Evolutionary conservation across 2,329 filamentous ascomycete genomes (phyloP).

Genomic region (Apiospora koreana): DNA sequence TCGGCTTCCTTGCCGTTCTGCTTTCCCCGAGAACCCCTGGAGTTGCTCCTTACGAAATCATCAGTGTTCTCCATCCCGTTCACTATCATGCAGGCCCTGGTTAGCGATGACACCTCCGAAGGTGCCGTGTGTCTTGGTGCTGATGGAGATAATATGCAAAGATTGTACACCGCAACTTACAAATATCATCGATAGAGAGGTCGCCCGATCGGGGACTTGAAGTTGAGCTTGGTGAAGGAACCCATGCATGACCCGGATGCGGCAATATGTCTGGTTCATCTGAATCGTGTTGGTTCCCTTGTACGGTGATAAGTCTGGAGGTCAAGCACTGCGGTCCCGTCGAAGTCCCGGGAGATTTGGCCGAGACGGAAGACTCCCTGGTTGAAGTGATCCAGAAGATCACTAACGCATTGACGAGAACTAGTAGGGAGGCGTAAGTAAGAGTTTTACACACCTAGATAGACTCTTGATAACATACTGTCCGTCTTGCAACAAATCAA

Average conservation of each 20-base stretch:
- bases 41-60: not conserved
- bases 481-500: constrained; percentile 1
- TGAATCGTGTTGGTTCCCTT: not conserved
- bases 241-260: not conserved
- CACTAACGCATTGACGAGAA: not conserved
- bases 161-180: not conserved
- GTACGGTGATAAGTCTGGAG: not conserved
- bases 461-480: not conserved
- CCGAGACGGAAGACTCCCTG: not conserved
- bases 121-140: not conserved
- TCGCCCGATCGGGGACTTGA: not conserved
- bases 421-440: not conserved
- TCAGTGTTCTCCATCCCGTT: not conserved
- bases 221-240: not conserved
- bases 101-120: not conserved
- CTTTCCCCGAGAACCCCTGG: not conserved
- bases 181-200: not conserved
- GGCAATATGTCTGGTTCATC: not conserved
- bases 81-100: not conserved
- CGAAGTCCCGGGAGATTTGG: not conserved
- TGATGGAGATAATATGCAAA: not conserved
- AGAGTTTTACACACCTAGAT: no score
- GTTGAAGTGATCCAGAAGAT: not conserved
- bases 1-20: not conserved
- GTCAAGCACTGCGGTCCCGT: not conserved